Conservation (phyloP, 306 rosid species). For the Casuarina cunninghamiana region DNA sequence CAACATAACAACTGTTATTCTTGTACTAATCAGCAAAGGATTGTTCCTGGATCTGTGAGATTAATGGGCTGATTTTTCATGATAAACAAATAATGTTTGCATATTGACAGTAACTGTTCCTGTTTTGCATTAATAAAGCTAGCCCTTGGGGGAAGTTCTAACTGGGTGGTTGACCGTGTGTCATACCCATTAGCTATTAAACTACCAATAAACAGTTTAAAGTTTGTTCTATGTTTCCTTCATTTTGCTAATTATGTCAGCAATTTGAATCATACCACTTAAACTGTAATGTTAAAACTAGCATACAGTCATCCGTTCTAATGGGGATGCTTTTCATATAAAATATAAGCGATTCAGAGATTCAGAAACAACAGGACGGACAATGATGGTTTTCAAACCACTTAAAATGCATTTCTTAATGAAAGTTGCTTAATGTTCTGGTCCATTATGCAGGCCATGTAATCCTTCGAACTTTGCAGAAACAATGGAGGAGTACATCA, state of each 20-base stretch:
- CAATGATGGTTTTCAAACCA: neutral
- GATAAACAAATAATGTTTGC: neutral
- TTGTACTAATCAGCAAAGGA: slow-evolving; percentile 7
- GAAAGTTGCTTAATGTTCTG: slow-evolving; percentile 18
- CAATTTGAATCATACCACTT: neutral
- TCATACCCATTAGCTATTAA: neutral
- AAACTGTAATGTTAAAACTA: neutral
- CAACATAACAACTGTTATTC: neutral
- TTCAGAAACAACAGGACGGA: too few relatives aligned
- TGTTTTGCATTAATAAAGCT: neutral
- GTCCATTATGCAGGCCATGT: slow-evolving; percentile 59
- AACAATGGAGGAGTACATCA: slow-evolving; percentile 73
- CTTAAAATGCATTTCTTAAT: neutral
- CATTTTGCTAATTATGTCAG: neutral
- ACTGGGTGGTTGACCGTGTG: neutral
- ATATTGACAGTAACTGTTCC: neutral
- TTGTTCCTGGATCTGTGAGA: neutral
- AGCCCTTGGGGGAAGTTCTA: neutral
- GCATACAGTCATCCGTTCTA: too few relatives aligned
- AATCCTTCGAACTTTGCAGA: slow-evolving; percentile 60
- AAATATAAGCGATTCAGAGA: too few relatives aligned
- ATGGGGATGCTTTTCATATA: too few relatives aligned
- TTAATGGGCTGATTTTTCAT: neutral
- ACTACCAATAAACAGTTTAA: neutral
- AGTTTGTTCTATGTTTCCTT: neutral